Evolutionary conservation across 192 early-diverging fungal genomes (phyloP).

Genomic region (Coemansia sp.): DNA sequence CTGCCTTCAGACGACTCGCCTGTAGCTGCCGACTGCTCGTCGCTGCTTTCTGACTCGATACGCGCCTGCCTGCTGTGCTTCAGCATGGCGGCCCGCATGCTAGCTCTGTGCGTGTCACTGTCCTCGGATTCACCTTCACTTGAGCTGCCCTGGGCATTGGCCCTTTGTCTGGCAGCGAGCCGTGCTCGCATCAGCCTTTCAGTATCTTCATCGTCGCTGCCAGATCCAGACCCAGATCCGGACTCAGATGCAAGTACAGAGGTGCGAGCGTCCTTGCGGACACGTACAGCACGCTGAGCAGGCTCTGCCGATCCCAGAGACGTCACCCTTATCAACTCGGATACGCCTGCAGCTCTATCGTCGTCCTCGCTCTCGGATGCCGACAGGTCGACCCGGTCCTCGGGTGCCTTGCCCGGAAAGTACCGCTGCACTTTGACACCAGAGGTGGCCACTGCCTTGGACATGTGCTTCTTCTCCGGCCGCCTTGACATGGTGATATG

Average conservation of each 20-base stretch:
- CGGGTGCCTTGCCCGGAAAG: slow-evolving; percentile 49
- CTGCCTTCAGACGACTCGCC: not conserved
- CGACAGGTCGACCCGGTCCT: slow-evolving; percentile 9
- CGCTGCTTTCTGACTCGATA: not conserved
- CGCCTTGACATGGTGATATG: slow-evolving; percentile 1
- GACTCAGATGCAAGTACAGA: not conserved
- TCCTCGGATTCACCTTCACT: slow-evolving; percentile 3
- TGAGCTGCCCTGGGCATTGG: slow-evolving; percentile 1
- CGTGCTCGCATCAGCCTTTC: slow-evolving; percentile 22
- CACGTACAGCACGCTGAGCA: not conserved
- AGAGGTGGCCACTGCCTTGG: slow-evolving; percentile 26
- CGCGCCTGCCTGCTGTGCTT: too few relatives aligned
- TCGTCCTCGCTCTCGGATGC: slow-evolving; percentile 31
- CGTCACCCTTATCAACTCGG: too few relatives aligned
- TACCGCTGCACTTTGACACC: slow-evolving; percentile 36
- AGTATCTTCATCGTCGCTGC: slow-evolving; percentile 15
- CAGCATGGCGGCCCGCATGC: not conserved
- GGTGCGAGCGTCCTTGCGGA: not conserved
- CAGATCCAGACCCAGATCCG: not conserved
- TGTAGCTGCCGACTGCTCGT: not conserved
- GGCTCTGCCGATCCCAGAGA: too few relatives aligned
- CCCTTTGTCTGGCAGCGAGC: slow-evolving; percentile 19
- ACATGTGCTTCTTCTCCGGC: slow-evolving; percentile 2
- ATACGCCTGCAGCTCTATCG: not conserved
- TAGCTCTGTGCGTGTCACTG: not conserved